Conservation (phyloP, 2,329 filamentous ascomycete species). For the Aspergillaceae sp. region DNA sequence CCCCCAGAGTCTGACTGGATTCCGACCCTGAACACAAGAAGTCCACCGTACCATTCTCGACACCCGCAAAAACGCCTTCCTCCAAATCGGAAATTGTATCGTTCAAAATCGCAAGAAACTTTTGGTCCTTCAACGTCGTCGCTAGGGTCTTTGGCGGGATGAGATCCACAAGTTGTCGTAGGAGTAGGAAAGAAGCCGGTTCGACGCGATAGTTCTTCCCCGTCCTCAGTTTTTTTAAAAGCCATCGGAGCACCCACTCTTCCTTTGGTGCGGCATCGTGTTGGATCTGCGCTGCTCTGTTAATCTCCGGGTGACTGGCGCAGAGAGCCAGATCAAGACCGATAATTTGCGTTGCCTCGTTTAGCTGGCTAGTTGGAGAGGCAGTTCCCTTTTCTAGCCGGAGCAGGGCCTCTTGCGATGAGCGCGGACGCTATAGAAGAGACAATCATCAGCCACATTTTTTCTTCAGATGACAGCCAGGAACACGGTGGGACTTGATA, state of each 20-base stretch:
- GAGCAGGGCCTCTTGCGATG: constrained; percentile 37
- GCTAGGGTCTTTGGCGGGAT: constrained; percentile 63
- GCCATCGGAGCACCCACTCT: constrained; percentile 60
- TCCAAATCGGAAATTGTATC: constrained; percentile 53
- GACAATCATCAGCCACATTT: not conserved
- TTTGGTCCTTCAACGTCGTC: constrained; percentile 60
- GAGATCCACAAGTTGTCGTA: constrained; percentile 58
- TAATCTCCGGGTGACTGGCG: constrained; percentile 23
- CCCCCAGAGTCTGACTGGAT: constrained; percentile 26
- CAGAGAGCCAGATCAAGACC: constrained; percentile 30
- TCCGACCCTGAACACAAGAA: constrained; percentile 24
- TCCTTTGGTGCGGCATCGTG: constrained; percentile 40
- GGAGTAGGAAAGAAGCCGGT: constrained; percentile 42
- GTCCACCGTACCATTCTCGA: constrained; percentile 16
- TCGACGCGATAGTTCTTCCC: constrained; percentile 36
- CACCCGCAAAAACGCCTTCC: constrained; percentile 19
- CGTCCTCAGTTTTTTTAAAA: constrained; percentile 51
- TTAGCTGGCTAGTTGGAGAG: constrained; percentile 30
- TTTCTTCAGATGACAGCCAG: not conserved
- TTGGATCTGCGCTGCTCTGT: constrained; percentile 14
- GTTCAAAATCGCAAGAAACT: constrained; percentile 59
- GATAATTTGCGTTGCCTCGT: constrained; percentile 37
- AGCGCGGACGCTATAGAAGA: constrained; percentile 25
- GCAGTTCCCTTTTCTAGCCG: constrained; percentile 37
- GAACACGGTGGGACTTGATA: not conserved